Evolutionary conservation across 1,284 basidiomycete genomes (phyloP).

Genomic region (Melampsora larici-populina): DNA sequence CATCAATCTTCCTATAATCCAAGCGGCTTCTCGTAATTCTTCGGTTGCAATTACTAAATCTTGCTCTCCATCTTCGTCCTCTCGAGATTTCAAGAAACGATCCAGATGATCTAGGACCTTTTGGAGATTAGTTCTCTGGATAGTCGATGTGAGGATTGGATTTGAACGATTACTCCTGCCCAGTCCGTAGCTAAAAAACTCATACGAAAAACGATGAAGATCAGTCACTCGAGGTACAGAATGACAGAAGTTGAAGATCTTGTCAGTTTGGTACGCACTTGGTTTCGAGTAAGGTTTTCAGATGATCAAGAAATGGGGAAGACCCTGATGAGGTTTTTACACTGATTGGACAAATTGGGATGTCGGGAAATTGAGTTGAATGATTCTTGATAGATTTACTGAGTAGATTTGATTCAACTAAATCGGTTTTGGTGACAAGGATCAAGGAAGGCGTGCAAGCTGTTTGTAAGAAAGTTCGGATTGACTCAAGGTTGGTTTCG

Average conservation of each 20-base stretch:
- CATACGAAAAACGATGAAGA: background rate
- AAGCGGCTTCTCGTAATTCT: conserved; percentile 20
- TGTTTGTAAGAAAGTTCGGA: background rate
- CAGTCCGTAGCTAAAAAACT: background rate
- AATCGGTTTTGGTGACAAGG: conserved; percentile 26
- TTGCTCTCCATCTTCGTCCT: background rate
- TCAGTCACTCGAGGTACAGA: background rate
- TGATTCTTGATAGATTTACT: background rate
- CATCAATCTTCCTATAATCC: background rate
- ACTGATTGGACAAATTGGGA: conserved; percentile 25
- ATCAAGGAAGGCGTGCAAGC: conserved; percentile 1
- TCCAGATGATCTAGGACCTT: conserved; percentile 10
- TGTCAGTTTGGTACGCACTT: background rate
- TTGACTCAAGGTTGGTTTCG: background rate
- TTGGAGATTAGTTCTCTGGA: conserved; percentile 18
- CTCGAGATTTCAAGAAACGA: conserved; percentile 1
- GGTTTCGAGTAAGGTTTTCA: background rate
- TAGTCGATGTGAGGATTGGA: conserved; percentile 17
- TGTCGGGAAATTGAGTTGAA: background rate
- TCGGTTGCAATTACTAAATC: conserved; percentile 37
- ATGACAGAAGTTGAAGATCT: background rate
- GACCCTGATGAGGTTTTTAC: background rate
- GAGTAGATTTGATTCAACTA: background rate
- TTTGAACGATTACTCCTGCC: background rate
- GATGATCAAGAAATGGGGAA: conserved; percentile 1